Base-by-base conservation (phyloP, 495 filamentous ascomycete species). In the Penicillium subrubescens region DNA sequence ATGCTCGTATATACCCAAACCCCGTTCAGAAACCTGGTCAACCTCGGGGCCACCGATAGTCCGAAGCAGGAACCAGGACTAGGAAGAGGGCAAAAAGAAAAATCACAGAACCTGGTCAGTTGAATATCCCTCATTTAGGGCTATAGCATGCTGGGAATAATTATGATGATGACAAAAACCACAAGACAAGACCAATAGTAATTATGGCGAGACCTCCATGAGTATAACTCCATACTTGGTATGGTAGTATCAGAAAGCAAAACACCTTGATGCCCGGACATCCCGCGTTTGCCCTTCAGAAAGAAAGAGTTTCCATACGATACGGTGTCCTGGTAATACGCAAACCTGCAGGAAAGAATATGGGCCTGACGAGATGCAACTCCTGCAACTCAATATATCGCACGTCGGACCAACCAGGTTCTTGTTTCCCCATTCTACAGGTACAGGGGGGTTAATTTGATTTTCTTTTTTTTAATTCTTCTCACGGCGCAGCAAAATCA, bases 321-420 rank as follows among this genome's bases (percentile, higher is more conserved):
- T 69, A 71, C 67, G 17, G 7, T 19, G 61, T 64, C 67, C 50
- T 44, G 15, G 67, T 73, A 73, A 73, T 73, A 73, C 70, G 6
- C 44, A 61, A 66, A 63, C 64, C 29, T 17, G 46, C 25, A 29
- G 25, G 5, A n/a, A 52, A 52, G 11, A 43, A 48, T 12, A 60
- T 50, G 46, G 27, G 57, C 46, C 43, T 21, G 43, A 48, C 43
- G 21, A 70, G 65, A 71, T 71, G 66, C 68, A 75, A 66, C 68
- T 66, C 66, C 71, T 63, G 62, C 63, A 71, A 73, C 67, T 67
- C 70, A 74, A 56, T 56, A 29, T 34, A 48, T 73, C 66, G 60
- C 61, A 39, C 57, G n/a, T 12, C 39, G 57, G 62, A 66, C 75
- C 75, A 77, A 75, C 73, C 73, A 77, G 15, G 15, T 64, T 51